These are phyloP conservation scores for Babjeviella inositovora DNA, from an alignment of 805 yeast species.

Conservation along the genomic window DNA sequence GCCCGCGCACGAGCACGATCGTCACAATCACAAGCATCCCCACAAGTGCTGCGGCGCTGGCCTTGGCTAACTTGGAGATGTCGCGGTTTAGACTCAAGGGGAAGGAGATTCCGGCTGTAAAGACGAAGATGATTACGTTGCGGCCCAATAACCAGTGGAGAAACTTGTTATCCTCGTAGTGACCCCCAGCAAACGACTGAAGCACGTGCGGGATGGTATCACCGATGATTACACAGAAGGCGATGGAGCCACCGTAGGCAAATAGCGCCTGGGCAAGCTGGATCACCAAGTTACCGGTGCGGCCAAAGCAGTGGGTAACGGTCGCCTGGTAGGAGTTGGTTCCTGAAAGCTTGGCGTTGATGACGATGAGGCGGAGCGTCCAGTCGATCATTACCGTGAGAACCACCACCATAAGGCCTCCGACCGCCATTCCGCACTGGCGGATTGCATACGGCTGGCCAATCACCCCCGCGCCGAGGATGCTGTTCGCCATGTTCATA, in stretches of 20 bases:
- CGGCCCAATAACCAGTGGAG: slow-evolving; percentile 44
- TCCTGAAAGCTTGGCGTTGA: slow-evolving; percentile 67
- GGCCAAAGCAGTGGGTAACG: slow-evolving; percentile 67
- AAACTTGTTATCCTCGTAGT: slow-evolving; percentile 12
- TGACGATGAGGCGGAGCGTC: slow-evolving; percentile 67
- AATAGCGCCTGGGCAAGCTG: slow-evolving; percentile 70
- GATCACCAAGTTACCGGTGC: slow-evolving; percentile 47
- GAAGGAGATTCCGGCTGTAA: slow-evolving; percentile 59
- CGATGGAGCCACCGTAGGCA: slow-evolving; percentile 91
- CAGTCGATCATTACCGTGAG: slow-evolving; percentile 72
- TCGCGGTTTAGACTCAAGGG: slow-evolving; percentile 73
- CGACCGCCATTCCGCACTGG: slow-evolving; percentile 69
- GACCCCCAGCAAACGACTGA: slow-evolving; percentile 39
- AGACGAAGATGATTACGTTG: slow-evolving; percentile 52
- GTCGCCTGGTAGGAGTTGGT: slow-evolving; percentile 74
- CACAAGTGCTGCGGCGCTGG: slow-evolving; percentile 70
- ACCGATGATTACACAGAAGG: slow-evolving; percentile 88
- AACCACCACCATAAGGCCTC: slow-evolving; percentile 38
- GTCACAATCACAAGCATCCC: slow-evolving; percentile 72
- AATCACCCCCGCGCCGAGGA: slow-evolving; percentile 89
- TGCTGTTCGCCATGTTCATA: slow-evolving; percentile 94
- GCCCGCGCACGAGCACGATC: slow-evolving; percentile 64
- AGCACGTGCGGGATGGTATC: slow-evolving; percentile 90
- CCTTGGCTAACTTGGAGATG: slow-evolving; percentile 74
- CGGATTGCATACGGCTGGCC: slow-evolving; percentile 85